Base-by-base conservation (phyloP, 2,329 filamentous ascomycete species). In the Apiospora hydei region DNA sequence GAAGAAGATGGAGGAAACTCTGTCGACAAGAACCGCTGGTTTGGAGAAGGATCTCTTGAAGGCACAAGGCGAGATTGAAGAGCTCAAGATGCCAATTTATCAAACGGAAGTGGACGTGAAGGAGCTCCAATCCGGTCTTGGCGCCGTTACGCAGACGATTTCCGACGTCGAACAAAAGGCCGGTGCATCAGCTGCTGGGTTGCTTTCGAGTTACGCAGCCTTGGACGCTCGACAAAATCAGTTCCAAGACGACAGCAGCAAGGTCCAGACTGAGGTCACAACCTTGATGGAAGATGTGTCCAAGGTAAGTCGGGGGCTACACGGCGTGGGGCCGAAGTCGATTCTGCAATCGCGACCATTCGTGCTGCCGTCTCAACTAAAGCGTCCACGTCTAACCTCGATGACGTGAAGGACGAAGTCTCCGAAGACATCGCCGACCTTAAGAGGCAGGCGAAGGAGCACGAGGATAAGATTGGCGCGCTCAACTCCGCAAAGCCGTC, bases 31-130 rank as follows among this genome's bases (percentile, higher is more conserved):
- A 53, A 53, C 24, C 26, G 69, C 53, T 41, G 53, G n/a, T 5
- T 21, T 71, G 11, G 38, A 71, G 26, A 47, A 66, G 47, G 43
- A 49, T 34, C 44, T 71, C 18, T n/a, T 43, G 34, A 14, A 38
- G 24, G 43, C 70, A 1, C 53, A 53, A 14, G 8, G 30, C 3
- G 24, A 49, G n/a, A 68, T 71, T 5, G 41, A 5, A 46, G 18
- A 21, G 13, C 61, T 71, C n/a, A 30, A 71, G 18, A 16, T 47
- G 13, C 11, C 16, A 4, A 38, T 61, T 21, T 24, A 1, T 11
- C 5, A 10, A 30, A 21, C 68, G 21, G n/a, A 24, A 1, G 30
- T n/a, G 18, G n/a, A 64, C 7, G 30, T 13, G 8, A 4, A 41
- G 3, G 30, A 38, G 18, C 34, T 64, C 10, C 34, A 64, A 14